phyloP scores from a whole-genome alignment of 257 asterid species.

The Fraxinus pennsylvanica region DNA sequence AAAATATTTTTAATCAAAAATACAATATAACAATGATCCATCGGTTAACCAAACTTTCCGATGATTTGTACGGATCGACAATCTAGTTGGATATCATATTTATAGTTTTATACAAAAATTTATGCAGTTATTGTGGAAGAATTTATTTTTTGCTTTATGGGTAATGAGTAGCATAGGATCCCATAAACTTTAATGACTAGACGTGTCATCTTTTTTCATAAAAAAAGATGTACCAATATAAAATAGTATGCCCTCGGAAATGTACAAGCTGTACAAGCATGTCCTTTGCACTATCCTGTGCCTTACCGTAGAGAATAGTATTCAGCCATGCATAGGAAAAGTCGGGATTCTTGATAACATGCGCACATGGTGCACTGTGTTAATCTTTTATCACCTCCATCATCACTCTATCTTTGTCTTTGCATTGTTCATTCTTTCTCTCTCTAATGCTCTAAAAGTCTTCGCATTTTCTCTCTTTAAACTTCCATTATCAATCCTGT shows the following conservation, averaged over 20 bases:
- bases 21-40: no score
- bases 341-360: conserved; percentile 39
- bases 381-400: conserved; percentile 17
- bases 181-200: not conserved
- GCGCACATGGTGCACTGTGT: conserved; percentile 48
- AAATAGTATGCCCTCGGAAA: not conserved
- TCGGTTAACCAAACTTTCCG: no score
- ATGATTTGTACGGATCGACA: no score
- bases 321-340: conserved; percentile 38
- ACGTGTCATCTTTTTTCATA: not conserved
- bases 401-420: conserved; percentile 24
- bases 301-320: conserved; percentile 28
- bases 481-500: conserved; percentile 17
- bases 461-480: conserved; percentile 18
- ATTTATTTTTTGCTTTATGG: not conserved
- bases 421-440: not conserved
- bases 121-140: no score
- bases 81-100: no score
- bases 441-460: conserved; percentile 30
- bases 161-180: conserved; percentile 3
- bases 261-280: conserved; percentile 15
- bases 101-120: no score
- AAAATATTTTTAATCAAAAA: no score
- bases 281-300: not conserved
- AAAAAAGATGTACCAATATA: not conserved